phyloP scores from a whole-genome alignment of 2,329 filamentous ascomycete genomes.

The Colletotrichum gigasporum region DNA sequence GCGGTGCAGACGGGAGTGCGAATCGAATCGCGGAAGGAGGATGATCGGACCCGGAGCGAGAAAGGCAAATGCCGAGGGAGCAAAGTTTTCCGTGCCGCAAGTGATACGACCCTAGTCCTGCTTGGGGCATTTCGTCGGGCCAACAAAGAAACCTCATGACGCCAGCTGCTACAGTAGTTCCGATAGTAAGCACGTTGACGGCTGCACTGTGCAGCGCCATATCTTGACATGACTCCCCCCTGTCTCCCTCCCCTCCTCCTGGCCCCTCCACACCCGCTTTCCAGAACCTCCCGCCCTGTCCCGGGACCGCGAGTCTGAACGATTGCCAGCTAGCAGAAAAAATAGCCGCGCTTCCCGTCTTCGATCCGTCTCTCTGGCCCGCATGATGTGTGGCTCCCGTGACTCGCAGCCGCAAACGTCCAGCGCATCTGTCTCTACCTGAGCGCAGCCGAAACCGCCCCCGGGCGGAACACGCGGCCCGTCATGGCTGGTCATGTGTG shows the following conservation, averaged over 20 bases:
- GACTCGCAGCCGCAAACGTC: neutral
- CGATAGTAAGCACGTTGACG: neutral
- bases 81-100: conserved; percentile 14
- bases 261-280: neutral
- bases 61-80: neutral
- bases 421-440: neutral
- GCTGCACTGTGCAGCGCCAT: conserved; percentile 12
- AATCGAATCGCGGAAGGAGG: conserved; percentile 22
- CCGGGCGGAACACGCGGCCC: neutral
- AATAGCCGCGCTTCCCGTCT: too few species aligned
- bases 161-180: neutral
- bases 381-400: conserved; percentile 1
- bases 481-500: conserved; percentile 10
- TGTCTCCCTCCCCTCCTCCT: neutral
- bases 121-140: neutral
- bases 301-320: too few species aligned
- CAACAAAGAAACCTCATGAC: neutral
- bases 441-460: neutral
- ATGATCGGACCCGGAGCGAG: conserved; percentile 25
- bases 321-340: too few species aligned
- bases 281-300: neutral
- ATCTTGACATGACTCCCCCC: neutral
- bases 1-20: too few species aligned
- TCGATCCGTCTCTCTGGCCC: neutral
- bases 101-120: neutral